phyloP scores from a whole-genome alignment of 257 asterid genomes.

The Solanum bulbocastanum region DNA sequence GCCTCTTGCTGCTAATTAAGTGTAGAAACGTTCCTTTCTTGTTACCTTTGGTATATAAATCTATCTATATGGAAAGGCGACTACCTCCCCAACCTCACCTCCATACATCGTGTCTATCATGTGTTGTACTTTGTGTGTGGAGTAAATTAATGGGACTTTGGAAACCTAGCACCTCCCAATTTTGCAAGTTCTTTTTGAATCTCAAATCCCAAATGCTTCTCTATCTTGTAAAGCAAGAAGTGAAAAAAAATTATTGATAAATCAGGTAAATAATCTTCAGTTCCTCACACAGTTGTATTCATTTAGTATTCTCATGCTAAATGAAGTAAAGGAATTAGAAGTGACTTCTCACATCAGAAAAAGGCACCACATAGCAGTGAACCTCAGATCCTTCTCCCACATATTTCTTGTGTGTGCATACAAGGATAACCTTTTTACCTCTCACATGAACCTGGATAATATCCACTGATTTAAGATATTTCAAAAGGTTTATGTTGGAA shows the following conservation, averaged over 20 bases:
- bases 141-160: neutral
- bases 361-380: neutral
- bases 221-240: neutral
- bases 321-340: neutral
- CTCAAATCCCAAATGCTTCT: neutral
- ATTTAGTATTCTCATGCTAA: neutral
- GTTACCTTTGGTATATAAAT: neutral
- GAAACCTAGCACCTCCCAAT: neutral
- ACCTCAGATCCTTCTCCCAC: neutral
- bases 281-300: neutral
- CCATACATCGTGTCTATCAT: neutral
- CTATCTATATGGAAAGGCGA: neutral
- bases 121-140: neutral
- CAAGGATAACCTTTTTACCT: neutral
- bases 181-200: neutral
- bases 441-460: neutral
- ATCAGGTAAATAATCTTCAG: too few relatives aligned
- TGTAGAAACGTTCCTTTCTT: neutral
- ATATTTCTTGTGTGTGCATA: neutral
- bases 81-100: neutral
- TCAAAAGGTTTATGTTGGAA: neutral
- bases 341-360: neutral
- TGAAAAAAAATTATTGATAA: neutral
- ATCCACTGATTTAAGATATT: neutral
- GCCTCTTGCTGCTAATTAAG: neutral